Evolutionary conservation across 495 filamentous ascomycete genomes (phyloP), one percentile per base, ranked within the genome.

Genomic region (Aspergillus saccharolyticus): DNA sequence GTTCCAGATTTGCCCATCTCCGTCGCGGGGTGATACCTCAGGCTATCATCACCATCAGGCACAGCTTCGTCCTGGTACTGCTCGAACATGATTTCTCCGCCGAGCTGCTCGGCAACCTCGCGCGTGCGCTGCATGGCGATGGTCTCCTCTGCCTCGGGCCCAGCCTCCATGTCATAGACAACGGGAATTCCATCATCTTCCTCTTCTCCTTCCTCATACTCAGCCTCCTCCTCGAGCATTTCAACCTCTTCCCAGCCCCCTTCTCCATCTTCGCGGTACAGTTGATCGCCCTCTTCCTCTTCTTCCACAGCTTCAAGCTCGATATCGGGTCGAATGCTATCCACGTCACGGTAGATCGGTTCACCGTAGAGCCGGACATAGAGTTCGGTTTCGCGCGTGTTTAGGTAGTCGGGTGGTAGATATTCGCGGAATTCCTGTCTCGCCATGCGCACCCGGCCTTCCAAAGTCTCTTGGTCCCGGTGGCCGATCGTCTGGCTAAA

Each of bases 361-460:
- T 76, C 74, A 1, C 93, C 94, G 71, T 91, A 97, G 10, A 96
- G 72, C 56, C 90, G 80, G 55, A 86, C 84, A 65, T 96, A 97
- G 1, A 96, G 64, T 43, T 73, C 71, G 46, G 88, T 85, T 66
- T 96, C 92, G 25, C 85, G 78, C 4, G 78, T 76, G 16, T 81
- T 80, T 45, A 98, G 68, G 55, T 87, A 80, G 16, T 80, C 85
- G n/a, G 85, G 79, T 0, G 94, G 94, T 10, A 97, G 71, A 1
- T 77, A 83, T 60, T 94, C 83, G 44, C 92, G 89, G 69, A 89
- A 96, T 12, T 80, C 76, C 60, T 88, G 83, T 61, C 87, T 80
- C 19, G 91, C 85, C 47, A 81, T 70, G 21, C 85, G 83, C 50
- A 90, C 89, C 50, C 87, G 77, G 1, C 72, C 73, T 63, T 91